A percentile compares a stretch with the other conserved stretches of the same genome.
phyloP scores from a whole-genome alignment of 2,329 filamentous ascomycete genomes.

The Penicillium sp. region DNA sequence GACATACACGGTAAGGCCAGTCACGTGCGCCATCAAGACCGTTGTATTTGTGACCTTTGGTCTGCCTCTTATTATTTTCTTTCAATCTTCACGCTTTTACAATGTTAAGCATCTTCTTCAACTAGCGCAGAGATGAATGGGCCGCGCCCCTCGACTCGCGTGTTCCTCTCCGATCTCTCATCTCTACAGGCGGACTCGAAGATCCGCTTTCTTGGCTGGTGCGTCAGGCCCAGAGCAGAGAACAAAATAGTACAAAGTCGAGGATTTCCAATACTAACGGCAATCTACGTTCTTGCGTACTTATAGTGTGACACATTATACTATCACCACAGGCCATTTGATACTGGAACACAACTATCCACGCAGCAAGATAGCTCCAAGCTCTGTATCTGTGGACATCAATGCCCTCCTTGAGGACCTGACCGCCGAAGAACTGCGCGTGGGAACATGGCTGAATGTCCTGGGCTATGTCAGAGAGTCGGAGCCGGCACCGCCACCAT shows the following conservation, averaged over 20 bases:
- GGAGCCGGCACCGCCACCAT: constrained; percentile 1
- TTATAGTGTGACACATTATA: constrained; percentile 60
- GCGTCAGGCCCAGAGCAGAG: constrained; percentile 38
- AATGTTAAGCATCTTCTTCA: constrained; percentile 1
- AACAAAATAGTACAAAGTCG: not conserved
- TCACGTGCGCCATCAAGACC: constrained; percentile 30
- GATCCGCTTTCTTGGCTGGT: constrained; percentile 92
- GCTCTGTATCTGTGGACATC: constrained; percentile 66
- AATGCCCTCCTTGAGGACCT: constrained; percentile 68
- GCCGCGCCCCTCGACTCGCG: constrained; percentile 64
- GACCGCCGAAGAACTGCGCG: constrained; percentile 61
- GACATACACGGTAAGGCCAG: constrained; percentile 39
- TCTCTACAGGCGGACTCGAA: constrained; percentile 63
- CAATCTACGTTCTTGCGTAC: constrained; percentile 18
- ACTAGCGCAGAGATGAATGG: constrained; percentile 40
- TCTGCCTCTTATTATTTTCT: not conserved
- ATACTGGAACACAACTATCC: constrained; percentile 67
- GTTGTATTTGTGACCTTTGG: not conserved
- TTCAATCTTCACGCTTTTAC: constrained; percentile 2
- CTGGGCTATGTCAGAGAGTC: constrained; percentile 69
- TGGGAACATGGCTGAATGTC: constrained; percentile 87
- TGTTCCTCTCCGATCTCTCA: constrained; percentile 64
- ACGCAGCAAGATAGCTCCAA: constrained; percentile 35
- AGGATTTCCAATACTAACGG: not conserved
- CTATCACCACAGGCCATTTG: constrained; percentile 59